Evolutionary conservation across 805 yeast species (phyloP), one percentile per base, ranked within the genome.

Genomic region (Yarrowia sp.): DNA sequence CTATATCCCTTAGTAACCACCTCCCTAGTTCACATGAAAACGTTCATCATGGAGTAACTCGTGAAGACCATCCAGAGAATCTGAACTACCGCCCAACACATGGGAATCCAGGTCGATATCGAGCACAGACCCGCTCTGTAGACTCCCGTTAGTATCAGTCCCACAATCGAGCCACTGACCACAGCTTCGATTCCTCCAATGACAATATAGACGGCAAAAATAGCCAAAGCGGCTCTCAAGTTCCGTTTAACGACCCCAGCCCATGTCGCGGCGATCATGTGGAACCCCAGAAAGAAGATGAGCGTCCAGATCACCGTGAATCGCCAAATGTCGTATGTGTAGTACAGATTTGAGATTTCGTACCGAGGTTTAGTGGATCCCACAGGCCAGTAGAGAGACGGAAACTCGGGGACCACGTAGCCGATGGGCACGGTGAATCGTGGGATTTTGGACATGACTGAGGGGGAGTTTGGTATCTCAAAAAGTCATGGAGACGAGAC

Each of bases 101-200:
- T 83, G 0, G 99, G 98, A 8, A 94, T 86, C 99, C 99, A 94
- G 0, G 98, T 91, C 11, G 95, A 88, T 95, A 95, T 90, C 26
- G 89, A 85, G 73, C 94, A 86, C 35, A 89, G 82, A 0, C 97
- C 97, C 0, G 97, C 87, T 67, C 84, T 82, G 79, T 93, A 93
- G 7, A 92, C 84, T 1, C 92, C 90, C 41, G 88, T 88, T 15
- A 90, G 75, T 71, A 95, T 75, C 15, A 92, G 80, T 0, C 97
- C 98, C 48, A 90, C 82, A 7, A 91, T 82, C 0, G 94, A 86
- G 0, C 98, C 98, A 1, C 88, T 80, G 1, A 87, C 78, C 50
- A 90, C 80, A 0, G 90, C 97, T 73, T 87, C 91, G 0, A 84
- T 72, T 7, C 86, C 81, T 0, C 93, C 95, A 26, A 86, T 74